These are phyloP conservation scores for Prunus persica DNA, from an alignment of 306 rosid genomes.

Conservation along the genomic window Prunus_persica_NCBIv2 NC_034011.1:16140501-16141000, in stretches of 20 bases:
- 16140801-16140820: too few species aligned
- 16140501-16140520: conserved; percentile 69
- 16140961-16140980: too few species aligned
- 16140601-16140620: conserved; percentile 40
- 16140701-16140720: not conserved
- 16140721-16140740: not conserved
- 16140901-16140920: too few species aligned
- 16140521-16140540: conserved; percentile 85
- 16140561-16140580: conserved; percentile 65
- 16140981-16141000: too few species aligned
- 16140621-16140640: conserved; percentile 32
- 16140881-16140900: too few species aligned
- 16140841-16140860: too few species aligned
- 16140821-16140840: too few species aligned
- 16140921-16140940: too few species aligned
- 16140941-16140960: too few species aligned
- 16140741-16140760: not conserved
- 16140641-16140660: not conserved
- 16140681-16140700: not conserved
- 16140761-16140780: not conserved
- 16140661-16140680: not conserved
- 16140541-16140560: conserved; percentile 82
- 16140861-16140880: too few species aligned
- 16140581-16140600: conserved; percentile 60
- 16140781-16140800: too few species aligned